phyloP scores from a whole-genome alignment of 768 basidiomycete species.

The Mycena crocata region DNA sequence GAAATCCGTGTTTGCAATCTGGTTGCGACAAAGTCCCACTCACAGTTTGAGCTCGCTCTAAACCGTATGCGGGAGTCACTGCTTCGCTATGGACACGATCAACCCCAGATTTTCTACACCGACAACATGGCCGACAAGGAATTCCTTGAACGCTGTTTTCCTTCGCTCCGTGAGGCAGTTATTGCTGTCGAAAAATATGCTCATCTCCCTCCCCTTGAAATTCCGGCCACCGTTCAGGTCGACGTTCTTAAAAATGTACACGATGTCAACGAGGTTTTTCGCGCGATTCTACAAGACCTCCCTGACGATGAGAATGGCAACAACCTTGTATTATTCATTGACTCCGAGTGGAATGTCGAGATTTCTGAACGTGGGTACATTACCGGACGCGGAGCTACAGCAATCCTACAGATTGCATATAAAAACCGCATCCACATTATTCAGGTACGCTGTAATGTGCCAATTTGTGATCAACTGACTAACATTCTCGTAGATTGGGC shows the following conservation, averaged over 20 bases:
- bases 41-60: too few relatives aligned
- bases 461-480: not conserved
- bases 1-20: too few relatives aligned
- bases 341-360: slow-evolving; percentile 18
- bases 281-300: not conserved
- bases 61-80: too few relatives aligned
- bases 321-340: not conserved
- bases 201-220: slow-evolving; percentile 26
- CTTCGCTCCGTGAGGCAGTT: too few relatives aligned
- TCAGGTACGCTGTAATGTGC: not conserved
- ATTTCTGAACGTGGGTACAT: not conserved
- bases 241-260: not conserved
- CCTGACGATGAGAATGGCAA: not conserved
- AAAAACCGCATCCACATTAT: not conserved
- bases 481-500: not conserved
- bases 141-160: too few relatives aligned
- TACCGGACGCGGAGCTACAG: not conserved
- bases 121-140: too few relatives aligned
- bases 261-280: not conserved
- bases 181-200: too few relatives aligned
- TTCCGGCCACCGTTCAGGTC: not conserved
- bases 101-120: too few relatives aligned
- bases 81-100: too few relatives aligned
- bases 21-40: too few relatives aligned
- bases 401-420: not conserved